phyloP scores from a whole-genome alignment of 495 filamentous ascomycete species.

The Pseudomonodictys pantanalensis region DNA sequence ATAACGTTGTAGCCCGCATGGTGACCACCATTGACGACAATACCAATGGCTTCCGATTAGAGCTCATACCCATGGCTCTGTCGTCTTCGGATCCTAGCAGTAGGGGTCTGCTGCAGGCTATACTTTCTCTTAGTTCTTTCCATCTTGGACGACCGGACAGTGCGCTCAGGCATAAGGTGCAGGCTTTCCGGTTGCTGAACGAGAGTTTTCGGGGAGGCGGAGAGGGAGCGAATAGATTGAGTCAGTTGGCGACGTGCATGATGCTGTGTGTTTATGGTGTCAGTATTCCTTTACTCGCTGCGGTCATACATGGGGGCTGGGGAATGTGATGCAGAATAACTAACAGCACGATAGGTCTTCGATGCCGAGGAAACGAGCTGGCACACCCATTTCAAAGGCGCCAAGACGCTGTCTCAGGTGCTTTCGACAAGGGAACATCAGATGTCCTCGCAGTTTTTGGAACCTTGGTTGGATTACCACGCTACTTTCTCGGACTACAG shows the following conservation, averaged over 20 bases:
- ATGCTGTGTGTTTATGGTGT: constrained; percentile 26
- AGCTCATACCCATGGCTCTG: constrained; percentile 23
- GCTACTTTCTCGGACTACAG: constrained; percentile 15
- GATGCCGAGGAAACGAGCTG: constrained; percentile 14
- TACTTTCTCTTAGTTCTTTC: constrained; percentile 16
- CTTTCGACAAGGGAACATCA: not conserved
- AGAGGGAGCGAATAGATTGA: not conserved
- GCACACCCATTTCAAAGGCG: constrained; percentile 18
- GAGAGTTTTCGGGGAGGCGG: not conserved
- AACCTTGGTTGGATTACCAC: constrained; percentile 18
- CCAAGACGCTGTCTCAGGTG: not conserved
- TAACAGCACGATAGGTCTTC: constrained; percentile 7
- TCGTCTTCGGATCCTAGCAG: constrained; percentile 15
- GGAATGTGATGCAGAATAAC: not conserved
- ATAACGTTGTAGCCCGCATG: constrained; percentile 21
- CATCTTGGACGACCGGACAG: constrained; percentile 13
- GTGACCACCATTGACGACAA: constrained; percentile 23
- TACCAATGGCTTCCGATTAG: constrained; percentile 19
- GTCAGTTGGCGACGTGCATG: constrained; percentile 14
- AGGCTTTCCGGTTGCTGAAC: constrained; percentile 13
- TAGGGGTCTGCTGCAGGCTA: constrained; percentile 13
- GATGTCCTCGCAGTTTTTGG: constrained; percentile 5
- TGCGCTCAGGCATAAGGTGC: constrained; percentile 12
- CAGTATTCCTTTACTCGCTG: not conserved
- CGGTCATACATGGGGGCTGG: not conserved